These are phyloP conservation scores for Penicillium sp. DNA, from an alignment of 2,329 filamentous ascomycete genomes.

Conservation along the genomic window DNA sequence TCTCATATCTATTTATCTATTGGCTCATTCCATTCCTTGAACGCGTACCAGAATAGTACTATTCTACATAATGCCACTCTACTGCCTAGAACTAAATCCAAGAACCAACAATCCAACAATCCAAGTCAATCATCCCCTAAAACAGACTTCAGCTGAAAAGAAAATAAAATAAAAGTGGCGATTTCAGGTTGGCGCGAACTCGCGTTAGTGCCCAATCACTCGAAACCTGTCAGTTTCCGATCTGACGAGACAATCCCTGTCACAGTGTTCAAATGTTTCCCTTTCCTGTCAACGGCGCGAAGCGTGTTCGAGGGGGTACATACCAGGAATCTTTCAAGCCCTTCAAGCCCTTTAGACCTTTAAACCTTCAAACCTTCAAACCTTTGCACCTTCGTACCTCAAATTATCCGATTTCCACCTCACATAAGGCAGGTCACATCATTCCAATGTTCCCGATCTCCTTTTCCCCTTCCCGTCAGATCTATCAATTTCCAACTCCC, in stretches of 20 bases:
- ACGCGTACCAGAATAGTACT: not conserved
- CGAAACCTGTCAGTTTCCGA: constrained; percentile 11
- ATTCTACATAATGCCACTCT: not conserved
- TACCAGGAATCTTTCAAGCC: not conserved
- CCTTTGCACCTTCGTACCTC: too few species aligned
- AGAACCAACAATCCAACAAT: not conserved
- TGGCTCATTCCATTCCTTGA: constrained; percentile 6
- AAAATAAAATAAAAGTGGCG: not conserved
- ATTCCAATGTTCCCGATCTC: not conserved
- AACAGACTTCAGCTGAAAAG: not conserved
- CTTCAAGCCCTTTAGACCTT: too few species aligned
- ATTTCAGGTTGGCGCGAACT: constrained; percentile 11
- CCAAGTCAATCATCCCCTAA: not conserved
- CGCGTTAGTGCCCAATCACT: constrained; percentile 7
- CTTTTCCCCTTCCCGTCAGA: not conserved
- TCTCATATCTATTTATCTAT: constrained; percentile 15
- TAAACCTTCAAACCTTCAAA: too few species aligned
- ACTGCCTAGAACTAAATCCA: not conserved
- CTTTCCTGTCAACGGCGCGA: constrained; percentile 7
- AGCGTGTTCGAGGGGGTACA: constrained; percentile 14
- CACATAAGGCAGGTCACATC: constrained; percentile 17
- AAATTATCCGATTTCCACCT: constrained; percentile 11
- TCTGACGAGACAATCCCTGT: constrained; percentile 6
- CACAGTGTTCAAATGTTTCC: not conserved
- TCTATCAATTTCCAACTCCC: constrained; percentile 9